Conservation (phyloP, 2,329 filamentous ascomycete genomes). For the Fusarium decemcellulare region DNA sequence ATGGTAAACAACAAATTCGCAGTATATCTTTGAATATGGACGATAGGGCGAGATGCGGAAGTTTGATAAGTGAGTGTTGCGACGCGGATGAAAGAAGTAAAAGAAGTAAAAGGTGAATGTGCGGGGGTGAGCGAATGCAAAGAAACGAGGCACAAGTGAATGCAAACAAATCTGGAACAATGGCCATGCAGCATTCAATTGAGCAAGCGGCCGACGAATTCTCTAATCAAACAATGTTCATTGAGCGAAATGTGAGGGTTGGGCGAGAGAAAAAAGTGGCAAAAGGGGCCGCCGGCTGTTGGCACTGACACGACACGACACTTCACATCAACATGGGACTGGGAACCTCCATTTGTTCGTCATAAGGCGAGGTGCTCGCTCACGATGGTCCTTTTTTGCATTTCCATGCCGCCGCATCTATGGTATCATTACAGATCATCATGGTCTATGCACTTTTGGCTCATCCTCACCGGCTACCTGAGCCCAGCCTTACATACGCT, state of each 20-base stretch:
- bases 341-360: constrained; percentile 8
- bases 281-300: constrained; percentile 1
- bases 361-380: constrained; percentile 39
- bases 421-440: constrained; percentile 58
- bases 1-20: background rate
- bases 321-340: background rate
- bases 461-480: constrained; percentile 39
- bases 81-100: constrained; percentile 9
- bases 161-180: background rate
- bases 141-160: background rate
- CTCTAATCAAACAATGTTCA: background rate
- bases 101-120: background rate
- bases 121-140: background rate
- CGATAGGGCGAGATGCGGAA: background rate
- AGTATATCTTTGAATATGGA: background rate
- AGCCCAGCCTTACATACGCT: constrained; percentile 53
- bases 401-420: constrained; percentile 51
- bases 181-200: background rate
- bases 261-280: background rate
- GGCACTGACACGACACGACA: constrained; percentile 26
- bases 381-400: constrained; percentile 48
- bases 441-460: constrained; percentile 48
- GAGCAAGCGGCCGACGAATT: background rate
- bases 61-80: background rate
- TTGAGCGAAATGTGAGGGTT: background rate